Evolutionary conservation across 371 early-diverging fungal species (phyloP), one percentile per base, ranked within the genome.

Genomic region (Smittium culicis): DNA sequence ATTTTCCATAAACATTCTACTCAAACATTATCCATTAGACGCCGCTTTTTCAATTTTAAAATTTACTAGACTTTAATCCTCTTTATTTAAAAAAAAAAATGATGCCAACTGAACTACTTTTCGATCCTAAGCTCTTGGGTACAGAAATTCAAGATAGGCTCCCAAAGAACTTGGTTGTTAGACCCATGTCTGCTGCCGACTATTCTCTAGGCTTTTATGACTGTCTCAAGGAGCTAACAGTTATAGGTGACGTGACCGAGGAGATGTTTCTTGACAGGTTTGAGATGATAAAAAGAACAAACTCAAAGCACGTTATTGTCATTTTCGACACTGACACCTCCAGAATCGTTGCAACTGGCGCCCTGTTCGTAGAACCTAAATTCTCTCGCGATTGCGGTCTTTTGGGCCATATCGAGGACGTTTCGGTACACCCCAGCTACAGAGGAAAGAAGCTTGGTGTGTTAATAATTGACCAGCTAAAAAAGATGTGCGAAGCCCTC

Each of bases 291-390:
- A 79, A 84, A 76, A 79, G 73, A 60, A 66, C 73, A 0, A 71
- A 69, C n/a, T 55, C 66, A 56, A 75, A 89, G 74, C 88, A 83
- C 70, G 83, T 87, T 30, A 81, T 91, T 57, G 94, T 96, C 16
- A 90, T 97, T 62, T 87, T 88, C 63, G 92, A 94, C 60, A 72
- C 76, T 0, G 76, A 72, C 25, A 71, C 82, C 32, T 31, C 67
- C 31, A 69, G 75, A 32, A 84, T 99, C 35, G 91, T 92, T 33
- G 99, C 92, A 1, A 86, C 90, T n/a, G 99, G 98, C 34, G 94
- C 97, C 20, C 78, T 99, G 63, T 74, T 99, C 34, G 85, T 94
- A 33, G 99, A 99, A 77, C 87, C 90, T 69, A 99, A 99, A 81
- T 95, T 98, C 72, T 84, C 96, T 32, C 88, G 91, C 66, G 78